Percentiles rank a stretch among this genome's conserved stretches.
Evolutionary conservation across 2,329 filamentous ascomycete genomes (phyloP).

Genomic region (Ceratocystiopsis minuta): DNA sequence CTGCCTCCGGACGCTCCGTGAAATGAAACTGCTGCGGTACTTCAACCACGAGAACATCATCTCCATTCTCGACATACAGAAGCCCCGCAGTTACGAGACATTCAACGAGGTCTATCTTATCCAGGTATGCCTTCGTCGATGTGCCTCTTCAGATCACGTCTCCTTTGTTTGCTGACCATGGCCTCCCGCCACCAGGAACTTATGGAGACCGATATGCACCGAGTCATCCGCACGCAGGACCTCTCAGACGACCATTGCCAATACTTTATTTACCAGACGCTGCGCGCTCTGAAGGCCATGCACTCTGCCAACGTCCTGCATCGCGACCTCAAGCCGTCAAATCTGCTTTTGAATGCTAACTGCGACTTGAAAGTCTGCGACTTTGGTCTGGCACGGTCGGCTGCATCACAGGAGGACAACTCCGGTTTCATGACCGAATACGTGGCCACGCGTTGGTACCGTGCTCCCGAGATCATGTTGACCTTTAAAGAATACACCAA

Average conservation of each 20-base stretch:
- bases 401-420: conserved; percentile 94
- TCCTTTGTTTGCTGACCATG: conserved; percentile 7
- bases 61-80: conserved; percentile 97
- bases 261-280: conserved; percentile 99
- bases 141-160: background rate
- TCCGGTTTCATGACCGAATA: conserved; percentile 99
- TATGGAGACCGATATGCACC: conserved; percentile 99
- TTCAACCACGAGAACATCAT: conserved; percentile 99
- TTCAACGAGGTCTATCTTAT: conserved; percentile 98
- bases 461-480: conserved; percentile 98
- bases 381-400: conserved; percentile 87
- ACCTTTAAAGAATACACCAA: conserved; percentile 99
- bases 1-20: conserved; percentile 83
- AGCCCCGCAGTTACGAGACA: conserved; percentile 84
- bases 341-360: conserved; percentile 91
- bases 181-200: conserved; percentile 48
- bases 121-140: conserved; percentile 40
- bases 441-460: conserved; percentile 96
- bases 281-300: conserved; percentile 96
- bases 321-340: conserved; percentile 92
- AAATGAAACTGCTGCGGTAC: conserved; percentile 97
- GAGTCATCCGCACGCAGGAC: conserved; percentile 95
- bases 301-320: conserved; percentile 97
- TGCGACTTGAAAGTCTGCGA: conserved; percentile 99
- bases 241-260: conserved; percentile 98